Conservation (phyloP, 2,329 filamentous ascomycete genomes). For the Rosellinia necatrix region DNA sequence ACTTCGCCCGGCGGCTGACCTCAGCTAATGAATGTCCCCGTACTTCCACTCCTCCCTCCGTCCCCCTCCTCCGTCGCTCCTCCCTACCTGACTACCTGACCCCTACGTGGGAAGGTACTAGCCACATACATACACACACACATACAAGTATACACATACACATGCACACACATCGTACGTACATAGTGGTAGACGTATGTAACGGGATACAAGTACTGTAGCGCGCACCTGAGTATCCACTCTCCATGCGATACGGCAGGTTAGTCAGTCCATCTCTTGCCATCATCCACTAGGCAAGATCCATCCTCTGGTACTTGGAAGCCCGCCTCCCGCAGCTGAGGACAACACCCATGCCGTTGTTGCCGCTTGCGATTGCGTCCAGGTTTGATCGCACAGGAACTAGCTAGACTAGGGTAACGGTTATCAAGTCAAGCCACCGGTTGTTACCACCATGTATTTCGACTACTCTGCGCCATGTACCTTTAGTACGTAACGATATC, state of each 20-base stretch:
- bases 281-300: slow-evolving; percentile 17
- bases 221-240: slow-evolving; percentile 20
- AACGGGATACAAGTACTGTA: no score
- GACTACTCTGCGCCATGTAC: slow-evolving; percentile 27
- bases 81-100: no score
- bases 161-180: no score
- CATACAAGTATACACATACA: no score
- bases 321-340: slow-evolving; percentile 33
- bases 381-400: slow-evolving; percentile 24
- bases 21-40: slow-evolving; percentile 16
- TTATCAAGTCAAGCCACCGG: slow-evolving; percentile 29
- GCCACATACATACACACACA: no score
- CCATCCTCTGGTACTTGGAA: slow-evolving; percentile 25
- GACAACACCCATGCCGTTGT: slow-evolving; percentile 37
- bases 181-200: no score
- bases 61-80: no score
- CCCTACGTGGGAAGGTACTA: no score
- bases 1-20: slow-evolving; percentile 20
- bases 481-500: slow-evolving; percentile 29
- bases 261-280: slow-evolving; percentile 27
- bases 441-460: slow-evolving; percentile 24
- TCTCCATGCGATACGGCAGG: slow-evolving; percentile 26
- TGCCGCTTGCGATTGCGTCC: slow-evolving; percentile 31
- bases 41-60: no score
- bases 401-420: slow-evolving; percentile 29